phyloP scores from a whole-genome alignment of 2,329 filamentous ascomycete species.

The Ustilaginoidea virens region DNA sequence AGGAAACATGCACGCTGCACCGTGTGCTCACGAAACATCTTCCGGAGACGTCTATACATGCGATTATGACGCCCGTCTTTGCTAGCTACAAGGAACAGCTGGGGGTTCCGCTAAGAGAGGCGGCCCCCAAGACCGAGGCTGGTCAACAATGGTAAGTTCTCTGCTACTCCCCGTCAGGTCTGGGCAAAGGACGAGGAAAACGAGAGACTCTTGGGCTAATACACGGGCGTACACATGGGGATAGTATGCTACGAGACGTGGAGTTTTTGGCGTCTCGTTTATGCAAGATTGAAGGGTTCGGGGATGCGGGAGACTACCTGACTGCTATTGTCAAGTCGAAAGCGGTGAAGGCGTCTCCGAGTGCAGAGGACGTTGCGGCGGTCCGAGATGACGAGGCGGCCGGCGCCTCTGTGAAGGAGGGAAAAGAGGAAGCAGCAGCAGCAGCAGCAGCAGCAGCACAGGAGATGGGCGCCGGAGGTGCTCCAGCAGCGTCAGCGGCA shows the following conservation, averaged over 20 bases:
- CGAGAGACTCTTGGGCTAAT: too few relatives aligned
- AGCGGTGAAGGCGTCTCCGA: conserved; percentile 17
- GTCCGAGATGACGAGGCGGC: conserved; percentile 6
- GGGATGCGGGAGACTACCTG: conserved; percentile 55
- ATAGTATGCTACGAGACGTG: conserved; percentile 62
- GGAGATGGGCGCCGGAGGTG: not conserved
- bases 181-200: too few relatives aligned
- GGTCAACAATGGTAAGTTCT: conserved; percentile 57
- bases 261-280: conserved; percentile 57
- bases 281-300: conserved; percentile 64
- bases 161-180: too few relatives aligned
- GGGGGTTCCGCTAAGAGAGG: conserved; percentile 51
- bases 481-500: too few relatives aligned
- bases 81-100: conserved; percentile 68
- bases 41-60: conserved; percentile 56
- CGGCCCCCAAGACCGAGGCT: conserved; percentile 46
- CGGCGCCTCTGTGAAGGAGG: not conserved
- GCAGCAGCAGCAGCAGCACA: not conserved
- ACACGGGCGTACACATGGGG: too few relatives aligned
- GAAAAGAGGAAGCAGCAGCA: not conserved
- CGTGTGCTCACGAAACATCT: conserved; percentile 72
- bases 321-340: conserved; percentile 49
- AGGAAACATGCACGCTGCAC: conserved; percentile 74
- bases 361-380: conserved; percentile 7
- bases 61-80: conserved; percentile 82